A percentile compares a stretch with the other conserved stretches of the same genome.
These are phyloP conservation scores for Diutina neorugosa DNA, from an alignment of 1,139 yeast genomes.

Conservation along the genomic window DNA sequence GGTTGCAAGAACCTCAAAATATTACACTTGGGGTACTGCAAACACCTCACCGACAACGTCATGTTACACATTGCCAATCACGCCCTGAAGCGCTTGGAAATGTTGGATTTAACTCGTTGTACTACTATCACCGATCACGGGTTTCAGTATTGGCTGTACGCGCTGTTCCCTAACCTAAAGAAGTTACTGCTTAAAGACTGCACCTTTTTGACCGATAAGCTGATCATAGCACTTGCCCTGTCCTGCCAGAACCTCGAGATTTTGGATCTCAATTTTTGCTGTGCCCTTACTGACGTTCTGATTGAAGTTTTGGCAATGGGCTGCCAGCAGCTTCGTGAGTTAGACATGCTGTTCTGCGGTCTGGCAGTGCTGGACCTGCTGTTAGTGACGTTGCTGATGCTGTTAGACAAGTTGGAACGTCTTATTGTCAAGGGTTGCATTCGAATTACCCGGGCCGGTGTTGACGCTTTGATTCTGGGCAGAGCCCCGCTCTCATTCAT, in stretches of 20 bases:
- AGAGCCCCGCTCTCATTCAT: constrained; percentile 40
- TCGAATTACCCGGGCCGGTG: constrained; percentile 65
- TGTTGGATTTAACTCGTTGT: constrained; percentile 58
- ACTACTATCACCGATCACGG: constrained; percentile 70
- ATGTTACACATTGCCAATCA: constrained; percentile 53
- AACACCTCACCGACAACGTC: constrained; percentile 55
- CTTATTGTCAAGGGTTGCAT: constrained; percentile 57
- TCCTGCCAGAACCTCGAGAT: constrained; percentile 46
- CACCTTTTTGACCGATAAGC: constrained; percentile 55
- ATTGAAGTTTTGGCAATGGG: constrained; percentile 55
- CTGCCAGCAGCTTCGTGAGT: constrained; percentile 39
- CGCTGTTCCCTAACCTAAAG: constrained; percentile 39
- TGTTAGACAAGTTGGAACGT: constrained; percentile 32
- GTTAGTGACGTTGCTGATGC: constrained; percentile 47
- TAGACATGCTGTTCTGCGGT: constrained; percentile 66
- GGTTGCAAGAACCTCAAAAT: constrained; percentile 50
- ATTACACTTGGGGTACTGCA: constrained; percentile 57
- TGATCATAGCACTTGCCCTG: constrained; percentile 49
- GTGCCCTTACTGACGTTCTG: constrained; percentile 59
- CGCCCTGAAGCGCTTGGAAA: constrained; percentile 42
- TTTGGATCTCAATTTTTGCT: constrained; percentile 59
- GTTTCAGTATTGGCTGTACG: constrained; percentile 50
- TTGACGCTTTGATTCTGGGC: constrained; percentile 50
- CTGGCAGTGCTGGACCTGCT: constrained; percentile 70
- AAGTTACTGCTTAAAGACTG: constrained; percentile 55